Base-by-base conservation (phyloP, 208 protist genomes). In the Acanthamoeba culbertsoni region DNA sequence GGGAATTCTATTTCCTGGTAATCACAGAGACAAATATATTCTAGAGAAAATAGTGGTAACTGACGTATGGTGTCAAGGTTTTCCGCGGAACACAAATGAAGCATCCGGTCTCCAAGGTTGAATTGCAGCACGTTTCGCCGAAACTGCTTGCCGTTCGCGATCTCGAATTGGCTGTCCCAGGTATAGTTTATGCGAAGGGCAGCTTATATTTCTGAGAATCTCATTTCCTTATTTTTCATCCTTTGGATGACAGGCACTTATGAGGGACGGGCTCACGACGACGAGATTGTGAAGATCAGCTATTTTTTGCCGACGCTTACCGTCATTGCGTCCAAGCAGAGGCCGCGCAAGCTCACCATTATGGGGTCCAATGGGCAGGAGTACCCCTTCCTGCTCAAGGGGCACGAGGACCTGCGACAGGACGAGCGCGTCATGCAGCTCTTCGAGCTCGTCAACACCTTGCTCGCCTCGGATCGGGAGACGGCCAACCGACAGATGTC, bases 351-450 rank as follows among this genome's bases (percentile, higher is more conserved):
- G 94, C 96, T 99, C 43, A 98, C 97, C 37, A 97, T 99, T 5
- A 96, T 98, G 93, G 99, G 98, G 28, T 98, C 95, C 10, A 98
- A 99, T 96, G 99, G 99, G 10, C 63, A 96, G 4, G 97, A 97
- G 59, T 99, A 99, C 95, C 95, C 97, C 68, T 99, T 99, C 96
- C 95, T 99, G 23, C 97, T 99, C 26, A 99, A 99, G 95, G 99
- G 95, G 12, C 96, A 97, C 88, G 96, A 97, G 95, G 97, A 98
- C 93, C 86, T 98, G 89, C 93, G 99, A 16, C 99, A 99, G 97
- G 99, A 99, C 96, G 99, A 99, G 97, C 97, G 99, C 46, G 99
- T 99, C 23, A 99, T 99, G 99, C 99, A 99, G 97, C 98, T 99
- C 90, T 99, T 99, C 95, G 98, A 98, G 2, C 96, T 99, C 10